Conservation (phyloP, 1,139 yeast species). For the Ogataea hybrid region DNA sequence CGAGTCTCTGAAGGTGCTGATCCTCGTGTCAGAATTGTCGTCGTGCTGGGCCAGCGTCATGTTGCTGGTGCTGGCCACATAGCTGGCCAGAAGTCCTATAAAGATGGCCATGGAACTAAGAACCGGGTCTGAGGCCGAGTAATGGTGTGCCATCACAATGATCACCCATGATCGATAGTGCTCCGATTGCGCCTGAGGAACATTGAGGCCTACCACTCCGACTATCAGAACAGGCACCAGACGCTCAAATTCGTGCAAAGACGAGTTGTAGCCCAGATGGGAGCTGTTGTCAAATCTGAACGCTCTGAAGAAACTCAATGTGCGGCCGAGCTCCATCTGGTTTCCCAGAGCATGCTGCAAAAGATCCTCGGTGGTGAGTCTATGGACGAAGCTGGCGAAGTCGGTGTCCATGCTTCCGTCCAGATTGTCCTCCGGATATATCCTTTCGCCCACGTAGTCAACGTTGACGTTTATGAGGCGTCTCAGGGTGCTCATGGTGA, state of each 20-base stretch:
- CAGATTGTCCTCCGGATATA: constrained; percentile 16
- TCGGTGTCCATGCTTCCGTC: constrained; percentile 17
- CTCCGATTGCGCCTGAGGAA: constrained; percentile 8
- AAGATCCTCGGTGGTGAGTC: constrained; percentile 20
- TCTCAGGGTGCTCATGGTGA: constrained; percentile 24
- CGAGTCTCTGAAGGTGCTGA: constrained; percentile 23
- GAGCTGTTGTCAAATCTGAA: constrained; percentile 44
- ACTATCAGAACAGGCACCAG: constrained; percentile 53
- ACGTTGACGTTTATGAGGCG: constrained; percentile 21
- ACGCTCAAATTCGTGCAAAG: constrained; percentile 16
- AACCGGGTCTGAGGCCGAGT: constrained; percentile 22
- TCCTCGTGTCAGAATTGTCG: constrained; percentile 13
- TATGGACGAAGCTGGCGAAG: constrained; percentile 25
- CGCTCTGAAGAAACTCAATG: constrained; percentile 48
- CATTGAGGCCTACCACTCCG: constrained; percentile 40
- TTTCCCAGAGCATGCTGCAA: constrained; percentile 25
- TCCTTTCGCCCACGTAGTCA: constrained; percentile 21
- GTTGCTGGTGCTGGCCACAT: constrained; percentile 20
- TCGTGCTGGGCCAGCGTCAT: constrained; percentile 9
- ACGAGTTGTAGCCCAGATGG: constrained; percentile 15
- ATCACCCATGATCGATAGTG: constrained; percentile 28
- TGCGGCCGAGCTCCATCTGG: constrained; percentile 30
- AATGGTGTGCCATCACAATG: constrained; percentile 30
- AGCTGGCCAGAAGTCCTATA: constrained; percentile 22
- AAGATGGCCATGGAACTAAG: constrained; percentile 27